These are phyloP conservation scores for Chalciporus piperatoides DNA, from an alignment of 1,284 basidiomycete species.

Conservation along the genomic window DNA sequence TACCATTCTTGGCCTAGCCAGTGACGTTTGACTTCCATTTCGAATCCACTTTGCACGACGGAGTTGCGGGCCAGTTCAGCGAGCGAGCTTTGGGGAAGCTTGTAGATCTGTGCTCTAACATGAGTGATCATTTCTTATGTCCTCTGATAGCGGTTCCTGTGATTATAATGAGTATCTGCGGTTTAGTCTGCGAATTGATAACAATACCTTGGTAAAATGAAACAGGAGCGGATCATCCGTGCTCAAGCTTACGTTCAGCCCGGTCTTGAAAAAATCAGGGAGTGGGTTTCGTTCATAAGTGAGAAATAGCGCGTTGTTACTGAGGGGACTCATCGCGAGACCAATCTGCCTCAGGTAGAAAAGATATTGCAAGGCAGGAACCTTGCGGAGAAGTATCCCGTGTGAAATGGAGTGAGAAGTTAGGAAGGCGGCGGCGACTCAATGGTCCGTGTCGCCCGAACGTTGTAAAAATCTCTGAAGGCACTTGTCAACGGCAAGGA, in stretches of 20 bases:
- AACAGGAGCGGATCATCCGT: constrained; percentile 96
- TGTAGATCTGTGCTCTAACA: constrained; percentile 67
- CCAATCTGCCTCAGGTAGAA: constrained; percentile 98
- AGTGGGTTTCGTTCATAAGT: constrained; percentile 97
- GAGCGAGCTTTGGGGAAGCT: constrained; percentile 80
- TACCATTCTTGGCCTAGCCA: constrained; percentile 95
- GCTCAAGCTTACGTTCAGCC: constrained; percentile 94
- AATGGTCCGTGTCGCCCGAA: constrained; percentile 95
- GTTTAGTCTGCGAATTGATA: background rate
- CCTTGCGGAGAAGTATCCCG: constrained; percentile 95
- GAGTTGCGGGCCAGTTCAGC: constrained; percentile 95
- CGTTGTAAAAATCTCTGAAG: constrained; percentile 94
- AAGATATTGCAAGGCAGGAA: constrained; percentile 89
- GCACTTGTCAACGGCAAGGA: constrained; percentile 11
- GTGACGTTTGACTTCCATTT: constrained; percentile 98
- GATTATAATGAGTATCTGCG: background rate
- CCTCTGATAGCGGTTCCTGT: constrained; percentile 92
- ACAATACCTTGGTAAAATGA: constrained; percentile 86
- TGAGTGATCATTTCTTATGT: constrained; percentile 35
- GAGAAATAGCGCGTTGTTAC: constrained; percentile 97
- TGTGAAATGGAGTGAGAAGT: constrained; percentile 98
- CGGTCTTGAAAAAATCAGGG: constrained; percentile 95
- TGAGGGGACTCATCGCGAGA: constrained; percentile 96
- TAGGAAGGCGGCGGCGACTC: constrained; percentile 93
- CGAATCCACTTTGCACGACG: constrained; percentile 95